Evolutionary conservation across 192 early-diverging fungal species (phyloP).

Genomic region (Gryganskiella cystojenkinii): DNA sequence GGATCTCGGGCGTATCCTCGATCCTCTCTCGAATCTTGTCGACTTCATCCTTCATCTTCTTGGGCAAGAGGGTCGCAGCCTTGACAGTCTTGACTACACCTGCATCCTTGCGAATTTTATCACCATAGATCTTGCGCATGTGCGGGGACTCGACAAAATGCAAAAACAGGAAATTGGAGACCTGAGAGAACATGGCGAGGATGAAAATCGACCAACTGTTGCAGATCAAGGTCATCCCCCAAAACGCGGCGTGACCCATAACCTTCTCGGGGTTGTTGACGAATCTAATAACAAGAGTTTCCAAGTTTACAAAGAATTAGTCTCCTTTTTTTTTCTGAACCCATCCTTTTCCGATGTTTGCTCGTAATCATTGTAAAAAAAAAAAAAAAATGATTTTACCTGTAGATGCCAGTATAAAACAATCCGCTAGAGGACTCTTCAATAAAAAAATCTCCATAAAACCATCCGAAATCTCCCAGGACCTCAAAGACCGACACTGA

Average conservation of each 20-base stretch:
- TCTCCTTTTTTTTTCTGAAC: not conserved
- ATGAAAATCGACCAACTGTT: slow-evolving; percentile 81
- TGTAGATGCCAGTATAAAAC: slow-evolving; percentile 89
- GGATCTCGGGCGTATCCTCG: slow-evolving; percentile 59
- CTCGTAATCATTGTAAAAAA: not conserved
- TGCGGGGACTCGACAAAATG: slow-evolving; percentile 92
- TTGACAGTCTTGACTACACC: slow-evolving; percentile 80
- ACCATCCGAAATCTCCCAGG: slow-evolving; percentile 97
- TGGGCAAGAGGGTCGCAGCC: slow-evolving; percentile 66
- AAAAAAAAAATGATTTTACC: slow-evolving; percentile 2
- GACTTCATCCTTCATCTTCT: slow-evolving; percentile 63
- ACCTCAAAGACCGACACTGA: slow-evolving; percentile 92
- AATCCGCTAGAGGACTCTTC: slow-evolving; percentile 77
- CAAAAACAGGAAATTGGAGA: slow-evolving; percentile 85
- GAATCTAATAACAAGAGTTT: slow-evolving; percentile 56
- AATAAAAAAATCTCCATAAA: slow-evolving; percentile 97
- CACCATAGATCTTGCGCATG: slow-evolving; percentile 90
- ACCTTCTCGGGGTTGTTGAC: slow-evolving; percentile 95
- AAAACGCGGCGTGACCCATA: slow-evolving; percentile 93
- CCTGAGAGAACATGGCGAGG: slow-evolving; percentile 85
- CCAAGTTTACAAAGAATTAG: not conserved
- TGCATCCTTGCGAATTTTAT: slow-evolving; percentile 82
- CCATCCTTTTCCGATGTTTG: too few relatives aligned
- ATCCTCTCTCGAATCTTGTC: slow-evolving; percentile 51
- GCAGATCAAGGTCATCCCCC: slow-evolving; percentile 90